phyloP scores from a whole-genome alignment of 768 basidiomycete genomes.

The Tylopilus felleus region DNA sequence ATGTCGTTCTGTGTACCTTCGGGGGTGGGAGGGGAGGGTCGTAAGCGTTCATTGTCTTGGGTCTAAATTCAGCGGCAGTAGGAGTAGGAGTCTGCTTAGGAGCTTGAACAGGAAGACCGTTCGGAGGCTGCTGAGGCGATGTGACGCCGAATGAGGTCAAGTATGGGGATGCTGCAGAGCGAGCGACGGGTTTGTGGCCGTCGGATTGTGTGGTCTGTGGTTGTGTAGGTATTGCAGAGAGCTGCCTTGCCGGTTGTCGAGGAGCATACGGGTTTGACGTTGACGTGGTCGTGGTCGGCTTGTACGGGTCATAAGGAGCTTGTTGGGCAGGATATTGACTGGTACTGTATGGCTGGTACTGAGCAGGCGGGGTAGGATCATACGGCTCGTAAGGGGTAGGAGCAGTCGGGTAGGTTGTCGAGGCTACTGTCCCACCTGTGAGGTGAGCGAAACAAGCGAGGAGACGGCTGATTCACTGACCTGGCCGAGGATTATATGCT shows the following conservation, averaged over 20 bases:
- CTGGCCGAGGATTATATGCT: conserved; percentile 17
- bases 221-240: conserved; percentile 14
- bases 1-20: conserved; percentile 31
- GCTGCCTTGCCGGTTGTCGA: conserved; percentile 12
- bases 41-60: conserved; percentile 68
- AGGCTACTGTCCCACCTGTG: conserved; percentile 8
- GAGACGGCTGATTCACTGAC: conserved; percentile 17
- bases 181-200: conserved; percentile 22
- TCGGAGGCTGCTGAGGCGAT: conserved; percentile 17
- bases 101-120: conserved; percentile 25
- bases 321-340: conserved; percentile 17
- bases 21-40: conserved; percentile 69
- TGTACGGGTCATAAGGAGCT: conserved; percentile 36
- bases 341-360: conserved; percentile 15
- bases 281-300: conserved; percentile 20
- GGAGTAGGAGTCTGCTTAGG: conserved; percentile 34
- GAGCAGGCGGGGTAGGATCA: conserved; percentile 14
- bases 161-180: conserved; percentile 28
- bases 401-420: conserved; percentile 10
- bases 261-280: conserved; percentile 23
- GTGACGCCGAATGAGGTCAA: conserved; percentile 12
- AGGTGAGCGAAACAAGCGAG: conserved; percentile 3
- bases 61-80: conserved; percentile 50
- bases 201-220: conserved; percentile 33
- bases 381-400: conserved; percentile 26